Evolutionary conservation across 2,329 filamentous ascomycete species (phyloP).

Genomic region (Pyricularia sp.): DNA sequence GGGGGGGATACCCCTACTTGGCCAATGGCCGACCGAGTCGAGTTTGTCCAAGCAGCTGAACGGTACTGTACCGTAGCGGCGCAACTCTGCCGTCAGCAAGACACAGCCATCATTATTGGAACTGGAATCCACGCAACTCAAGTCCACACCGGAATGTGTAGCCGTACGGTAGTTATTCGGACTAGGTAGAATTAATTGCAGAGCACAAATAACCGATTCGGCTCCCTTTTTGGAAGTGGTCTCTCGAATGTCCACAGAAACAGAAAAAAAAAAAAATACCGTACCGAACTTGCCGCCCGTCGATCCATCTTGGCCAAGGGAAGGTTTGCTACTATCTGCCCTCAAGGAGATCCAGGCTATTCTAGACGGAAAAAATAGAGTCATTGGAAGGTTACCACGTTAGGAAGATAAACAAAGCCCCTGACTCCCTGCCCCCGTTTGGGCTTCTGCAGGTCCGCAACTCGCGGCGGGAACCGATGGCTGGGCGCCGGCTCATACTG

Average conservation of each 20-base stretch:
- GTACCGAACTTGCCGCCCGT: not conserved
- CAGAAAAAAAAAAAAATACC: not conserved
- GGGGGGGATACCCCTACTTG: not conserved
- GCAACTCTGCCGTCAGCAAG: not conserved
- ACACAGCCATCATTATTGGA: not conserved
- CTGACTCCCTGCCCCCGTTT: not conserved
- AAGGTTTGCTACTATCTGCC: not conserved
- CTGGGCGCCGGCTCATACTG: not conserved
- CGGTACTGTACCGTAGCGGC: not conserved
- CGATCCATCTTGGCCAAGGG: not conserved
- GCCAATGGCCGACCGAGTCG: not conserved
- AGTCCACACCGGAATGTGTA: not conserved
- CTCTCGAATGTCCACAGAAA: not conserved
- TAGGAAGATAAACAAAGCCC: not conserved
- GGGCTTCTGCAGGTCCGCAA: constrained; percentile 1
- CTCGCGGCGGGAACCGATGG: not conserved
- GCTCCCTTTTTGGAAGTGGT: not conserved
- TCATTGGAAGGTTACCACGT: not conserved
- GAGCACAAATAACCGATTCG: not conserved
- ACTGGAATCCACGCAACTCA: not conserved
- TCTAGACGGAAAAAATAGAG: not conserved
- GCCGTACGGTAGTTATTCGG: not conserved
- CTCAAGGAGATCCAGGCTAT: not conserved
- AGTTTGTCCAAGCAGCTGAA: not conserved
- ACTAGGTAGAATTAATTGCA: too few species aligned